Percentiles rank a stretch among this genome's conserved stretches.
These are phyloP conservation scores for Solanum lycopersicoides DNA, from an alignment of 257 asterid genomes.

Conservation along the genomic window DNA sequence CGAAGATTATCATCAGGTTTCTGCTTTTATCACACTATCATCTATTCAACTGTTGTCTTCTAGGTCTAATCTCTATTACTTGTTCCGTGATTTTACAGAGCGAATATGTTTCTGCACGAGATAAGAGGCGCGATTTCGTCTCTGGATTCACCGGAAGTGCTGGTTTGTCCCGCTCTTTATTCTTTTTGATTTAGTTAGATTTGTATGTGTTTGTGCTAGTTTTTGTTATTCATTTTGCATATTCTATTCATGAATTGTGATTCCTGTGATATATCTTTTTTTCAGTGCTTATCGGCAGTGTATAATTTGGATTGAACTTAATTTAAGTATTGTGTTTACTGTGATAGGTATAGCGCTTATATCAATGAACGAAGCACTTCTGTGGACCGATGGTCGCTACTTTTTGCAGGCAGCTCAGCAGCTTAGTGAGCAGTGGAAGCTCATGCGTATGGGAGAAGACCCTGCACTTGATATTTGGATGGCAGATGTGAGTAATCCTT, in stretches of 20 bases:
- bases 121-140: constrained; percentile 75
- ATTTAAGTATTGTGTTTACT: not conserved
- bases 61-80: not conserved
- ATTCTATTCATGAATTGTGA: not conserved
- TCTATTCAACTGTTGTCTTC: not conserved
- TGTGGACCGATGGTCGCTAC: constrained; percentile 97
- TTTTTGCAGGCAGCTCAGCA: constrained; percentile 85
- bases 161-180: constrained; percentile 37
- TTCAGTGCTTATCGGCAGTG: not conserved
- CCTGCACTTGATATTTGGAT: constrained; percentile 80
- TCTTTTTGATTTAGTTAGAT: not conserved
- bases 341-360: constrained; percentile 81
- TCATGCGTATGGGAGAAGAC: constrained; percentile 89
- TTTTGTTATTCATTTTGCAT: not conserved
- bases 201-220: not conserved
- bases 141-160: constrained; percentile 94
- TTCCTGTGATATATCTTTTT: not conserved
- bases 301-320: not conserved
- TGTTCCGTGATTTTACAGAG: constrained; percentile 42
- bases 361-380: constrained; percentile 66
- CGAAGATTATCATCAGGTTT: constrained; percentile 93
- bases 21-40: not conserved
- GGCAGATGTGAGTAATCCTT: constrained; percentile 59
- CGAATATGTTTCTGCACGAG: constrained; percentile 88
- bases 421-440: constrained; percentile 84